Base-by-base conservation (phyloP, 2,329 filamentous ascomycete species). In the Beauveria asiatica region DNA sequence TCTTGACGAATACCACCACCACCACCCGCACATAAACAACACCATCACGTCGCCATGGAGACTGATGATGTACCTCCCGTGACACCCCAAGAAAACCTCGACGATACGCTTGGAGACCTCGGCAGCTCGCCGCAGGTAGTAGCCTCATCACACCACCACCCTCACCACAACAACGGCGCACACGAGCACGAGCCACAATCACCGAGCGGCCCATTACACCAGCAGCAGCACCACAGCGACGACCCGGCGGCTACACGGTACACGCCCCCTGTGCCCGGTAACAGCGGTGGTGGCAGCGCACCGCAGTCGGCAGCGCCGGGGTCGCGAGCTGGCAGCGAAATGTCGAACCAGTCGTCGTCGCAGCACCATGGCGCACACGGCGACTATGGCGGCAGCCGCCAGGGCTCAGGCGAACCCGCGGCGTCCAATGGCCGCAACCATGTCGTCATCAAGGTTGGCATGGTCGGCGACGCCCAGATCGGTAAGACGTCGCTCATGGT, bases 401-500 rank as follows among this genome's bases (percentile, higher is more conserved):
- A 63, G 68, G 74, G 65, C 69, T 73, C 66, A 9, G 67, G 65
- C 62, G 73, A 74, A 50, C 65, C 72, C 11, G n/a, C 53, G 27
- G 42, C 53, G 16, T 60, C 70, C 60, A 81, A 81, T 65, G 80
- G 81, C 51, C 79, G 84, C 63, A 86, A 86, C 71, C 84, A 86
- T 68, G 94, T 99, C 42, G 94, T 99, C 61, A 97, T 99, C 81
- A 99, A 99, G 77, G 94, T 99, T 56, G 94, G 94, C 70, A 99
- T 99, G 94, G 94, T 99, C 50, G 94, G 94, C 51, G 94, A 99
- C 77, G 94, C 94, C 61, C 94, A 99, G 76, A 99, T 99, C 67
- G 94, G 94, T 71, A 99, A 99, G 83, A 99, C 94, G 19, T 97
- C 92, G 65, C 77, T 99, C 72, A 99, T 99, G 94, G 94, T 99